Percentiles rank a stretch among this genome's conserved stretches.
These are phyloP conservation scores for Phytophthora lateralis DNA, from an alignment of 352 stramenopile genomes.

Conservation along the genomic window DNA sequence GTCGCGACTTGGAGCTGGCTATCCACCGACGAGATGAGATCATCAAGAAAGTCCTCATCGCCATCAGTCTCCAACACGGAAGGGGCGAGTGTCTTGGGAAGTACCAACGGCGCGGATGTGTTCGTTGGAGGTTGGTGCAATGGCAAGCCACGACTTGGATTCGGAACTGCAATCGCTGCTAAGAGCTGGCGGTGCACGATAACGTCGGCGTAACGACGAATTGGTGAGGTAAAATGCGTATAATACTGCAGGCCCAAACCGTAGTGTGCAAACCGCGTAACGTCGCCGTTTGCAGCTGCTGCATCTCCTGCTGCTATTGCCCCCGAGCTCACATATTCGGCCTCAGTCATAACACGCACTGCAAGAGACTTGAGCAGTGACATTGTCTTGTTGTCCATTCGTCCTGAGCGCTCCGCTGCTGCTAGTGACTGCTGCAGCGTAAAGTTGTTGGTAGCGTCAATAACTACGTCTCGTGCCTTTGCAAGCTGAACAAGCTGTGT, in stretches of 20 bases:
- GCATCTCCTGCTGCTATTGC: conserved; percentile 45
- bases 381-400: conserved; percentile 82
- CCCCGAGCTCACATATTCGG: conserved; percentile 91
- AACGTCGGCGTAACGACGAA: conserved; percentile 91
- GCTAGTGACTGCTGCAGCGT: conserved; percentile 81
- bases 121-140: background rate
- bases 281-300: conserved; percentile 47
- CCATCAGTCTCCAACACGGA: conserved; percentile 66
- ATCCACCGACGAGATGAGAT: conserved; percentile 67
- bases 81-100: conserved; percentile 54
- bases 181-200: conserved; percentile 92
- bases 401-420: conserved; percentile 56
- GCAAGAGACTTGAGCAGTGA: conserved; percentile 93
- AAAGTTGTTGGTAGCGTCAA: conserved; percentile 84
- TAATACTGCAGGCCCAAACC: conserved; percentile 90
- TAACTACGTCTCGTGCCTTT: conserved; percentile 67
- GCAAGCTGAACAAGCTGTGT: conserved; percentile 75
- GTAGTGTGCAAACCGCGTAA: conserved; percentile 84
- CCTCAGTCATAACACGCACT: conserved; percentile 94
- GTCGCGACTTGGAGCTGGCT: conserved; percentile 51
- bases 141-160: background rate
- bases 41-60: conserved; percentile 66
- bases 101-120: conserved; percentile 9
- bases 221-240: conserved; percentile 93
- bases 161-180: conserved; percentile 43